phyloP scores from a whole-genome alignment of 1,284 basidiomycete genomes.

The Lentinus polychrous region DNA sequence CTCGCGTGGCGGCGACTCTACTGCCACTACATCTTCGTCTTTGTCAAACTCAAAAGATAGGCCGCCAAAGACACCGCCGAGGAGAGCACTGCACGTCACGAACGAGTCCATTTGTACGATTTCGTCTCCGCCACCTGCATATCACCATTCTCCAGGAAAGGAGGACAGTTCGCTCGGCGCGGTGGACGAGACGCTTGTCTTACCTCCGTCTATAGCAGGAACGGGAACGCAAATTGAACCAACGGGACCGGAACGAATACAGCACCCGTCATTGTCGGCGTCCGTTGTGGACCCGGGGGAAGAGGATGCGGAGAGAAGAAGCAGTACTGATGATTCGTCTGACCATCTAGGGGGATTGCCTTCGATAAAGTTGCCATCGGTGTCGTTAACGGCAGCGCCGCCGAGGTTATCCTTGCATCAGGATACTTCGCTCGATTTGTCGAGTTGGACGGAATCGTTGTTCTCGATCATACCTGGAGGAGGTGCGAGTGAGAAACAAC shows the following conservation, averaged over 20 bases:
- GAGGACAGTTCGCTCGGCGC: slow-evolving; percentile 12
- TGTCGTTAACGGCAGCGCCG: slow-evolving; percentile 11
- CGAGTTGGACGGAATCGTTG: slow-evolving; percentile 24
- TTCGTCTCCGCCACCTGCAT: slow-evolving; percentile 25
- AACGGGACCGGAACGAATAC: too few relatives aligned
- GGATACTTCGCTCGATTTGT: slow-evolving; percentile 20
- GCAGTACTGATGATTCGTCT: too few relatives aligned
- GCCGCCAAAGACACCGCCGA: slow-evolving; percentile 19
- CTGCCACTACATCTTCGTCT: neutral
- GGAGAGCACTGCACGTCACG: slow-evolving; percentile 22
- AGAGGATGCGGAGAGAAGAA: too few relatives aligned
- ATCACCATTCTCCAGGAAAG: slow-evolving; percentile 18
- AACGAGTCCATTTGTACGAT: slow-evolving; percentile 22
- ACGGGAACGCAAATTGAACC: too few relatives aligned
- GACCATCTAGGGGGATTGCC: too few relatives aligned
- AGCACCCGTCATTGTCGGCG: too few relatives aligned
- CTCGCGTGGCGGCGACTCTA: slow-evolving; percentile 3
- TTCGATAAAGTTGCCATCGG: neutral
- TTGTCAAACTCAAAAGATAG: slow-evolving; percentile 17
- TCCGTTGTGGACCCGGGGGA: too few relatives aligned
- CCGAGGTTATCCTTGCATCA: slow-evolving; percentile 24
- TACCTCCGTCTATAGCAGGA: slow-evolving; percentile 14
- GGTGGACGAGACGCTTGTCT: slow-evolving; percentile 14
- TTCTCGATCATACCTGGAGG: slow-evolving; percentile 22
- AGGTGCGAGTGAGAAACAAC: neutral